phyloP scores from a whole-genome alignment of 441 rosid species.

The Melianthus villosus region DNA sequence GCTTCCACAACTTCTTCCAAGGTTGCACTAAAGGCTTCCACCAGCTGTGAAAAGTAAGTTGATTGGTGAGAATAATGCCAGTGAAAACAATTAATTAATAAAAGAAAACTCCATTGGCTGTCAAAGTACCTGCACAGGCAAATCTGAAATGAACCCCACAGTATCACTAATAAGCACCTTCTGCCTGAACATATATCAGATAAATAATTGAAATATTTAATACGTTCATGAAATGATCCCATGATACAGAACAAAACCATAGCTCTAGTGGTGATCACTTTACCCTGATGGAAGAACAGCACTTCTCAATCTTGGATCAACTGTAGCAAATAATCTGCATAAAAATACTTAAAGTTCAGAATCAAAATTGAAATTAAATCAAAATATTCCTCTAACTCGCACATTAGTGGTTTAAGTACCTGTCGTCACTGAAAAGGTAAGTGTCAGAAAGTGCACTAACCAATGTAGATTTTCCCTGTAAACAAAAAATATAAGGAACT shows the following conservation, averaged over 20 bases:
- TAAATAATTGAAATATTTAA: too few relatives aligned
- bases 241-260: too few relatives aligned
- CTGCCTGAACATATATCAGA: slow-evolving; percentile 57
- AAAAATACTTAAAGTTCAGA: too few relatives aligned
- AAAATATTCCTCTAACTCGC: neutral
- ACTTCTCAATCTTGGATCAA: slow-evolving; percentile 63
- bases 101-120: neutral
- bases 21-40: slow-evolving; percentile 84
- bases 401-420: slow-evolving; percentile 26
- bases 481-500: slow-evolving; percentile 7
- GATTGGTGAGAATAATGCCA: neutral
- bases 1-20: slow-evolving; percentile 91
- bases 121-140: slow-evolving; percentile 65
- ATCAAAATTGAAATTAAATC: slow-evolving; percentile 1
- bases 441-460: slow-evolving; percentile 51
- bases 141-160: slow-evolving; percentile 88
- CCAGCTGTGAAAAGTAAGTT: slow-evolving; percentile 30
- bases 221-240: too few relatives aligned
- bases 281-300: slow-evolving; percentile 68
- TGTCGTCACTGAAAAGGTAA: slow-evolving; percentile 62
- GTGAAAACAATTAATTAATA: neutral
- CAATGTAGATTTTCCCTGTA: slow-evolving; percentile 79
- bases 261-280: slow-evolving; percentile 3
- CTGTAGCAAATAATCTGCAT: slow-evolving; percentile 65
- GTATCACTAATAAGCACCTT: slow-evolving; percentile 76